Evolutionary conservation across 306 rosid genomes (phyloP), one percentile per base, ranked within the genome.

Genomic region (Datisca glomerata): DNA sequence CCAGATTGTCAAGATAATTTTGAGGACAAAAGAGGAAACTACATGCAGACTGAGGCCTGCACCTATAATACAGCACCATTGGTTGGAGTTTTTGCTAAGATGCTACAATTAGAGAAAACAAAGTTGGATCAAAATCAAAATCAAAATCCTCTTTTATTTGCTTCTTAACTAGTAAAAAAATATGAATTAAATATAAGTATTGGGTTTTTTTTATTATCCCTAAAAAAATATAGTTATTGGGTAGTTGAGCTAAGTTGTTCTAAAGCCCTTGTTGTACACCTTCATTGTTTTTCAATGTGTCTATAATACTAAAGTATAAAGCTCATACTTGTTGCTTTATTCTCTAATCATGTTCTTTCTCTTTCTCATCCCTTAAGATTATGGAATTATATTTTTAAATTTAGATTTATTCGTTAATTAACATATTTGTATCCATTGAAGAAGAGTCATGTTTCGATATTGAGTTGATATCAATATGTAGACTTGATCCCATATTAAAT

Each of bases 41-140:
- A 35, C 61, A 21, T 69, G 24, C 93, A 85, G 22, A 71, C 81
- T 0, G 87, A 85, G 55, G 96, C 96, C n/a, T 86, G 96, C 5
- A 86, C 91, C 21, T 81, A 86, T 38, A 86, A 78, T 39, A 75
- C 78, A 0, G 93, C 96, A 4, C 64, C 96, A 25, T 36, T 81
- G 0, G 75, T 78, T 10, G 93, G 83, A 12, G 79, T 81, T 16
- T 70, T 86, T 65, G 91, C 93, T 15, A 81, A 66, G 41, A 60
- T 86, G 41, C n/a, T 31, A 31, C 36, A 31, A 11, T 31, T 11
- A 7, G 6, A 31, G 36, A 31, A 31, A 12, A 31, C n/a, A 31
- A 31, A 31, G 36, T 8, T 31, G 36, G 36, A 31, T 31, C 36
- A 31, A 31, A 31, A 12, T 31, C 9, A 31, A 31, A 31, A 5